Evolutionary conservation across 352 stramenopile genomes (phyloP).

Genomic region (Plasmopara halstedii): DNA sequence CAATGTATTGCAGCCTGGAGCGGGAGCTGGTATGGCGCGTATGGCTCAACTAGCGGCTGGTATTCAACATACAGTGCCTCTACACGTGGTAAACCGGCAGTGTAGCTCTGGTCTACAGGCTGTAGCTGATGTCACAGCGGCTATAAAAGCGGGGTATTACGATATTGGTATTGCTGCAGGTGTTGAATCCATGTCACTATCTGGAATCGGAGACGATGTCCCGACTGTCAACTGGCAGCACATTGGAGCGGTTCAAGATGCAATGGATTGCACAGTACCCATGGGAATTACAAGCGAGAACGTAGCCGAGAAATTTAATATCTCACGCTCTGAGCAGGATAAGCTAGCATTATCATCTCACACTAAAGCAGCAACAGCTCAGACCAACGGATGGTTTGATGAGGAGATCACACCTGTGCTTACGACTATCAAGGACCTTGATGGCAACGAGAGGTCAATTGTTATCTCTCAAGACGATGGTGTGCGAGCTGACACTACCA

Average conservation of each 20-base stretch:
- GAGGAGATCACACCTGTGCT: slow-evolving; percentile 86
- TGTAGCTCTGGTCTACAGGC: slow-evolving; percentile 84
- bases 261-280: slow-evolving; percentile 76
- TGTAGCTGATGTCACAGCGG: slow-evolving; percentile 58
- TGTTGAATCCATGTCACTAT: slow-evolving; percentile 84
- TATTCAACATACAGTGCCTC: slow-evolving; percentile 69
- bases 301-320: slow-evolving; percentile 68
- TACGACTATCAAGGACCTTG: slow-evolving; percentile 63
- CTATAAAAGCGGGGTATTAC: slow-evolving; percentile 81
- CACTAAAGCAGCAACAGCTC: slow-evolving; percentile 57
- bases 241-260: slow-evolving; percentile 43
- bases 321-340: slow-evolving; percentile 75
- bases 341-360: slow-evolving; percentile 69
- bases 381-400: slow-evolving; percentile 78
- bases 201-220: slow-evolving; percentile 36
- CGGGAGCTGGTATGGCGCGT: slow-evolving; percentile 65
- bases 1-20: slow-evolving; percentile 81
- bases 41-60: slow-evolving; percentile 73
- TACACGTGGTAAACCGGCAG: slow-evolving; percentile 80
- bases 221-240: slow-evolving; percentile 58
- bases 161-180: slow-evolving; percentile 81
- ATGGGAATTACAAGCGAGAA: slow-evolving; percentile 87
- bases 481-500: slow-evolving; percentile 54
- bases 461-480: slow-evolving; percentile 75
- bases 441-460: slow-evolving; percentile 68